Percentiles rank a stretch among this genome's conserved stretches.
phyloP scores from a whole-genome alignment of 495 filamentous ascomycete genomes.

The Elasticomyces elasticus region DNA sequence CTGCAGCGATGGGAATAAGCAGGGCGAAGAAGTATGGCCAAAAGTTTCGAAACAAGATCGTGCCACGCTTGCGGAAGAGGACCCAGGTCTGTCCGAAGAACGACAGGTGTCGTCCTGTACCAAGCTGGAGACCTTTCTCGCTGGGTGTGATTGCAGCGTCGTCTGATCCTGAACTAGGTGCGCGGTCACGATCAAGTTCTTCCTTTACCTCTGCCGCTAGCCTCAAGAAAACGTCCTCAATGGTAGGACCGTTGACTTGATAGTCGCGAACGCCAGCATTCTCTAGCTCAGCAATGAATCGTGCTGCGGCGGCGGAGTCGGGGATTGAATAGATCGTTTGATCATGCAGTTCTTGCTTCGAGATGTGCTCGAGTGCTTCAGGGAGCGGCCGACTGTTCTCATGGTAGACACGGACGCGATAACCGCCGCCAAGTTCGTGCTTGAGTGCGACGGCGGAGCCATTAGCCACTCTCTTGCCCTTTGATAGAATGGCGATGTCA shows the following conservation, averaged over 20 bases:
- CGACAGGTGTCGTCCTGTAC: constrained; percentile 55
- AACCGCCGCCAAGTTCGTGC: constrained; percentile 43
- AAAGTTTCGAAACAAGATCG: constrained; percentile 65
- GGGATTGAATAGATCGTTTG: constrained; percentile 59
- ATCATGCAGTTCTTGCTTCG: constrained; percentile 51
- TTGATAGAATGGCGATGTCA: constrained; percentile 32
- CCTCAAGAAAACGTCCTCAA: constrained; percentile 61
- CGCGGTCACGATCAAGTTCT: constrained; percentile 18
- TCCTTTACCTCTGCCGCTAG: constrained; percentile 55
- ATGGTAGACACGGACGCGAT: constrained; percentile 60
- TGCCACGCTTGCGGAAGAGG: constrained; percentile 65
- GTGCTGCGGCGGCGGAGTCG: constrained; percentile 50
- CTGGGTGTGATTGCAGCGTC: not conserved
- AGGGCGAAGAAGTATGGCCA: constrained; percentile 63
- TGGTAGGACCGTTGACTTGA: constrained; percentile 56
- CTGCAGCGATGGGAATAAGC: constrained; percentile 62
- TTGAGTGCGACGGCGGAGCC: constrained; percentile 31
- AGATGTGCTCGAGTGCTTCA: constrained; percentile 46
- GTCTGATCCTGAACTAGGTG: constrained; percentile 8
- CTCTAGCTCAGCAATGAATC: constrained; percentile 59
- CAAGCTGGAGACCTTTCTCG: constrained; percentile 40
- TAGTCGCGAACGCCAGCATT: constrained; percentile 30
- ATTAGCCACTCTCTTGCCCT: constrained; percentile 28
- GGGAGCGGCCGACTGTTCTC: constrained; percentile 35
- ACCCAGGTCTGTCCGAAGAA: constrained; percentile 57